These are phyloP conservation scores for Trifolium dubium DNA, from an alignment of 306 rosid species.

Conservation along the genomic window DNA sequence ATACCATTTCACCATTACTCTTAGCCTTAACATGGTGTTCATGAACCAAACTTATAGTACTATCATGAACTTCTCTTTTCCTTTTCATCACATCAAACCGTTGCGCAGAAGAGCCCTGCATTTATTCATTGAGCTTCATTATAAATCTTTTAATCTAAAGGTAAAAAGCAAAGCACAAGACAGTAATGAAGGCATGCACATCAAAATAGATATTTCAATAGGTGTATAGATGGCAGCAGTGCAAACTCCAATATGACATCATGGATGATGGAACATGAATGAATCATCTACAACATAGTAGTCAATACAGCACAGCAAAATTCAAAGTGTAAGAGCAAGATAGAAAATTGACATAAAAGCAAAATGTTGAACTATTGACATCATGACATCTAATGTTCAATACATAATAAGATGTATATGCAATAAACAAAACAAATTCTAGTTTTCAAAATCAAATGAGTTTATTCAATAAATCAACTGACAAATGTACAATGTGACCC, in stretches of 20 bases:
- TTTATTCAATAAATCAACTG: conserved; percentile 3
- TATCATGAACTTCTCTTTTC: conserved; percentile 89
- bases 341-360: conserved; percentile 15
- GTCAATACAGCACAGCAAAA: conserved; percentile 22
- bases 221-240: neutral
- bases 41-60: conserved; percentile 67
- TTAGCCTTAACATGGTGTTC: conserved; percentile 53
- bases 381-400: conserved; percentile 13
- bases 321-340: conserved; percentile 6
- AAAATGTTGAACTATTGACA: conserved; percentile 8
- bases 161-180: conserved; percentile 11
- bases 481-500: neutral
- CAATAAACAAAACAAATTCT: neutral
- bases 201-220: conserved; percentile 19
- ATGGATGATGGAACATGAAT: conserved; percentile 28
- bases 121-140: conserved; percentile 36
- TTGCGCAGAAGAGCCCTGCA: conserved; percentile 75
- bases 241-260: conserved; percentile 22
- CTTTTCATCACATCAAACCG: conserved; percentile 96
- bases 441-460: conserved; percentile 1
- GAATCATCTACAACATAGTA: neutral
- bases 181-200: conserved; percentile 21
- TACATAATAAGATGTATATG: conserved; percentile 12
- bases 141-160: conserved; percentile 29
- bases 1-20: conserved; percentile 58